Conservation (phyloP, 2,329 filamentous ascomycete genomes). For the Cercospora citrullina region DNA sequence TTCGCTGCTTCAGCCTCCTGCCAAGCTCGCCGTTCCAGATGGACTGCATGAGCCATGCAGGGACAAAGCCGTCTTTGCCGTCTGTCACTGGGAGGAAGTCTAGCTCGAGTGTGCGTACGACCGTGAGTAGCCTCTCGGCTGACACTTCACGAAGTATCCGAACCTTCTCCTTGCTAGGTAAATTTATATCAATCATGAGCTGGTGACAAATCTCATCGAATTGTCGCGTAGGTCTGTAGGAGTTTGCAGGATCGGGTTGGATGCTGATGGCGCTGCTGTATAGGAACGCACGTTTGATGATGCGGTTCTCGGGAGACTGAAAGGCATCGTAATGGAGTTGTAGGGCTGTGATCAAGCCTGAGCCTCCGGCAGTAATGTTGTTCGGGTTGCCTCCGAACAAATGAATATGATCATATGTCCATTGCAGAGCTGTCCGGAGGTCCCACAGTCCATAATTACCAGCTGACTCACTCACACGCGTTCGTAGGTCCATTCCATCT, state of each 20-base stretch:
- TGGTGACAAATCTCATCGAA: constrained; percentile 24
- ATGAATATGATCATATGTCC: constrained; percentile 53
- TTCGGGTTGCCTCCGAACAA: constrained; percentile 53
- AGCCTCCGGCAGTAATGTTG: constrained; percentile 54
- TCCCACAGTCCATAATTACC: constrained; percentile 59
- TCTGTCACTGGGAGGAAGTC: constrained; percentile 25
- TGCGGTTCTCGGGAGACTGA: constrained; percentile 18
- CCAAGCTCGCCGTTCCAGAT: constrained; percentile 26
- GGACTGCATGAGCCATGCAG: constrained; percentile 21
- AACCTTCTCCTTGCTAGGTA: constrained; percentile 18
- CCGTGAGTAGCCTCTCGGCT: constrained; percentile 19
- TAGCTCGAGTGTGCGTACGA: constrained; percentile 19
- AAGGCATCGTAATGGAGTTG: constrained; percentile 27
- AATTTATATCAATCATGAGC: constrained; percentile 22
- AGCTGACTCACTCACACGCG: constrained; percentile 11
- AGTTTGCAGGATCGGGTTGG: constrained; percentile 21
- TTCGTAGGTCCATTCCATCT: constrained; percentile 17
- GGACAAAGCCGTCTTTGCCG: constrained; percentile 22
- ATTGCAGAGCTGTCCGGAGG: constrained; percentile 56
- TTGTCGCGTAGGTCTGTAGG: constrained; percentile 16
- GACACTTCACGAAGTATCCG: constrained; percentile 20
- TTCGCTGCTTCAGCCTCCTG: constrained; percentile 20
- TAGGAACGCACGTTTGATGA: constrained; percentile 23
- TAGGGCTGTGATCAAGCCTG: constrained; percentile 19
- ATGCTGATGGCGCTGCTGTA: constrained; percentile 25